These are phyloP conservation scores for Penicillium hesseltinei DNA, from an alignment of 2,329 filamentous ascomycete genomes.

Conservation along the genomic window DNA sequence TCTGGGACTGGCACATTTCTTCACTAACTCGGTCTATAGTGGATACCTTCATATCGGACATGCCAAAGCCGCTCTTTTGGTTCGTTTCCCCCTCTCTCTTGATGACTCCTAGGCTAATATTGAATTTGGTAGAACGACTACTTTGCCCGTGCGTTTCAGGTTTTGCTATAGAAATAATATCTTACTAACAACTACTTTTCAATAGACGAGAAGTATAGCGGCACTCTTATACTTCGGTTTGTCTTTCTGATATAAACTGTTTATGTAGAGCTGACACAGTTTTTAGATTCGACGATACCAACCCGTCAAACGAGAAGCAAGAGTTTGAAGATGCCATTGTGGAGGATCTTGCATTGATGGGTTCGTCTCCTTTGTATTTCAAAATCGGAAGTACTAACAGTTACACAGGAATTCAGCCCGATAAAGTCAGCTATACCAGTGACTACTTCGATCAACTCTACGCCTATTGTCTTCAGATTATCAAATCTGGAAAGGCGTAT, in stretches of 20 bases:
- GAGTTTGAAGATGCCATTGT: slow-evolving; percentile 94
- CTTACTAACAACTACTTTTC: background rate
- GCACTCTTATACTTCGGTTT: slow-evolving; percentile 65
- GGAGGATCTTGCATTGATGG: slow-evolving; percentile 86
- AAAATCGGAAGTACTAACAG: background rate
- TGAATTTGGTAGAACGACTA: slow-evolving; percentile 66
- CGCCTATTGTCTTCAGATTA: slow-evolving; percentile 77
- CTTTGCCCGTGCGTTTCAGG: slow-evolving; percentile 64
- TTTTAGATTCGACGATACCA: slow-evolving; percentile 85
- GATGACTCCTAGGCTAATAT: background rate
- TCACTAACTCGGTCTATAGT: slow-evolving; percentile 9
- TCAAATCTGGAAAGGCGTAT: slow-evolving; percentile 84
- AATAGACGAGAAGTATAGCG: slow-evolving; percentile 75
- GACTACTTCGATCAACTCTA: slow-evolving; percentile 95
- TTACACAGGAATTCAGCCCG: slow-evolving; percentile 69
- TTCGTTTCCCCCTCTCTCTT: background rate
- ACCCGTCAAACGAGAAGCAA: slow-evolving; percentile 94
- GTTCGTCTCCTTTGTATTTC: background rate
- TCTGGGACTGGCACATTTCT: background rate
- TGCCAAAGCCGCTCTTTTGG: slow-evolving; percentile 82
- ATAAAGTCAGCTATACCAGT: slow-evolving; percentile 82
- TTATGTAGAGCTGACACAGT: background rate
- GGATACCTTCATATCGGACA: slow-evolving; percentile 95
- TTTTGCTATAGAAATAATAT: background rate
- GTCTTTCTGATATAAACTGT: background rate